Evolutionary conservation across 352 stramenopile genomes (phyloP).

Genomic region (Phytophthora palmivora): DNA sequence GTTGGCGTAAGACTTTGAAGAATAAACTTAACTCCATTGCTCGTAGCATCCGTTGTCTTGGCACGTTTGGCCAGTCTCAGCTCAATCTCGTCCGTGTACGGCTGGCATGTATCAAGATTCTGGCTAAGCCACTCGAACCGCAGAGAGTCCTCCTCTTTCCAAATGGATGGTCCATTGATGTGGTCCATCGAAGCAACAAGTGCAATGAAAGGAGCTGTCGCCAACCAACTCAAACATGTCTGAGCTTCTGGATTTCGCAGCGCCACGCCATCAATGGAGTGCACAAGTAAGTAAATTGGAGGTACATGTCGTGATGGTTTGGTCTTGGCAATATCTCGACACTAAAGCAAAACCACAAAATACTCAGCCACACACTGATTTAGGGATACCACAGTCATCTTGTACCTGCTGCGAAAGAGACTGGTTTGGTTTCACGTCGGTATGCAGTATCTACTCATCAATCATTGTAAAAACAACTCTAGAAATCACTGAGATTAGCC

Average conservation of each 20-base stretch:
- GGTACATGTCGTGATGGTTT: constrained; percentile 18
- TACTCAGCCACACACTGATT: neutral
- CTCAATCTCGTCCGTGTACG: constrained; percentile 60
- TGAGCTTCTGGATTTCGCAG: constrained; percentile 54
- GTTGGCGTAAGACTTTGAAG: constrained; percentile 68
- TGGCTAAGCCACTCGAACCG: constrained; percentile 64
- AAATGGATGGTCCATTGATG: constrained; percentile 59
- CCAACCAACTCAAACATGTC: constrained; percentile 59
- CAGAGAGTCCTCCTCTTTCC: constrained; percentile 58
- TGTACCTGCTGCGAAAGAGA: constrained; percentile 44
- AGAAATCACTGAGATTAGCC: neutral
- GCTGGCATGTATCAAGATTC: constrained; percentile 46
- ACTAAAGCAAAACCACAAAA: constrained; percentile 35
- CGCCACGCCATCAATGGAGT: constrained; percentile 60
- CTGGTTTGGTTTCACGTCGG: constrained; percentile 33
- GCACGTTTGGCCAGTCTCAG: constrained; percentile 36
- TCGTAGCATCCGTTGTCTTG: constrained; percentile 42
- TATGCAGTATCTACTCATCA: constrained; percentile 30
- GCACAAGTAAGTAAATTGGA: constrained; percentile 53
- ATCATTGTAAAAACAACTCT: neutral
- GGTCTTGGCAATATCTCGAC: constrained; percentile 36
- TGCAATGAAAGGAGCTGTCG: constrained; percentile 47
- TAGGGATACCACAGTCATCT: neutral
- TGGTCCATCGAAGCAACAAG: constrained; percentile 64
- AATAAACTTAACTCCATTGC: constrained; percentile 65